Conservation (phyloP, 2,329 filamentous ascomycete species). For the Akanthomyces dipterigenus region DNA sequence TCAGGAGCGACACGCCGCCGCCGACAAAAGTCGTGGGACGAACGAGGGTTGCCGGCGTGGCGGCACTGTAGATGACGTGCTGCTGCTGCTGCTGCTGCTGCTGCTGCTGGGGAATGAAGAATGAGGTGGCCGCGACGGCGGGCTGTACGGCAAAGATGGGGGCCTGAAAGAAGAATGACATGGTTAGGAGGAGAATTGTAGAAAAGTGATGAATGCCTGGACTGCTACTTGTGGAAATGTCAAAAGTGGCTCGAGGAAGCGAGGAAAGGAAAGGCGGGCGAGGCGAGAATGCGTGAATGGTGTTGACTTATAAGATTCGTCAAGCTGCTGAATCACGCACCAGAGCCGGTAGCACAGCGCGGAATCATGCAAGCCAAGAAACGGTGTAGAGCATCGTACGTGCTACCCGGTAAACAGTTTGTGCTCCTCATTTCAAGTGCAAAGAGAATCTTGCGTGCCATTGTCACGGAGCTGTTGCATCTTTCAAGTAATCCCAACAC, state of each 20-base stretch:
- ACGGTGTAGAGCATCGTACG: not conserved
- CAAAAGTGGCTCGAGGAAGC: not conserved
- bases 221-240: not conserved
- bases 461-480: not conserved
- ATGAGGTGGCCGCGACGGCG: not conserved
- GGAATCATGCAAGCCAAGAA: not conserved
- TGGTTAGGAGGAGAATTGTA: slow-evolving; percentile 4
- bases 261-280: not conserved
- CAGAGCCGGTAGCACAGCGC: not conserved
- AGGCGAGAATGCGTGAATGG: not conserved
- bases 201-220: too few relatives aligned
- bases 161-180: slow-evolving; percentile 22
- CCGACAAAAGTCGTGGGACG: too few relatives aligned
- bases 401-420: not conserved
- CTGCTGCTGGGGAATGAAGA: not conserved
- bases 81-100: not conserved
- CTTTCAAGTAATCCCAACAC: slow-evolving; percentile 1
- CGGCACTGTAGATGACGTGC: slow-evolving; percentile 16
- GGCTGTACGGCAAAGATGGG: slow-evolving; percentile 17
- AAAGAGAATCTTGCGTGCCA: too few relatives aligned
- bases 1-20: slow-evolving; percentile 9
- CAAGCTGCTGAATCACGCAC: not conserved
- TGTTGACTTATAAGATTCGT: not conserved
- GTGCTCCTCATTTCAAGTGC: not conserved
- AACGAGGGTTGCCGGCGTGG: not conserved